Evolutionary conservation across 495 filamentous ascomycete species (phyloP), one percentile per base, ranked within the genome.

Genomic region (Pseudevernia furfuracea): DNA sequence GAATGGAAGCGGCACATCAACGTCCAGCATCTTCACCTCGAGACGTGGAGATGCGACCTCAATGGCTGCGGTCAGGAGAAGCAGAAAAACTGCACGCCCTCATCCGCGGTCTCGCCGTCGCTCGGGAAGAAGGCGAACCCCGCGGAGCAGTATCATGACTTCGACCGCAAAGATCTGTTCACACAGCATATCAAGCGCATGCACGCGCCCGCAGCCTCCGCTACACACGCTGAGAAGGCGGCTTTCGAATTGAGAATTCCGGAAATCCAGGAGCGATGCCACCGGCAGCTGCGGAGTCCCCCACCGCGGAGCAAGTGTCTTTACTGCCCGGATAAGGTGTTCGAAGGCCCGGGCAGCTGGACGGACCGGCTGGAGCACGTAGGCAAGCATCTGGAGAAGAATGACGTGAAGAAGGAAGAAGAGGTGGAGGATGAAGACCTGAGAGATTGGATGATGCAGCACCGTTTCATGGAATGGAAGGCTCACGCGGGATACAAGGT

Each of bases 1-100:
- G 94, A 98, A 73, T 97, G 93, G 93, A 95, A 97, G 74, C 86
- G 93, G 1, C 93, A 97, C 73, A 85, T 95, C 68, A 76, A 76
- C 38, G 88, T 88, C 3, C 88, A 96, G 71, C 93, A 97, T 72
- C 78, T 96, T 41, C 83, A 86, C 59, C 80, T 91, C 14, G 78
- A 85, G 55, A 90, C 88, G 77, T 97, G 87, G 83, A 81, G 88
- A 67, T 97, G 93, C 76, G 82, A 89, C 61, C 78, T 90, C 32
- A 83, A 81, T 46, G 72, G 75, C 12, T 91, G 89, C 72, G 52
- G 52, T 23, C 52, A 32, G 23, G 41, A 28, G 6, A 28, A 23
- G 32, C n/a, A n/a, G 23, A 36, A 43, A 34, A 25, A 11, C 11
- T 2, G 60, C 10, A 52, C 60, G 19, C n/a, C 44, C 32, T 39